A percentile compares a stretch with the other conserved stretches of the same genome.
phyloP scores from a whole-genome alignment of 306 rosid species.

The Acacia confusa region DNA sequence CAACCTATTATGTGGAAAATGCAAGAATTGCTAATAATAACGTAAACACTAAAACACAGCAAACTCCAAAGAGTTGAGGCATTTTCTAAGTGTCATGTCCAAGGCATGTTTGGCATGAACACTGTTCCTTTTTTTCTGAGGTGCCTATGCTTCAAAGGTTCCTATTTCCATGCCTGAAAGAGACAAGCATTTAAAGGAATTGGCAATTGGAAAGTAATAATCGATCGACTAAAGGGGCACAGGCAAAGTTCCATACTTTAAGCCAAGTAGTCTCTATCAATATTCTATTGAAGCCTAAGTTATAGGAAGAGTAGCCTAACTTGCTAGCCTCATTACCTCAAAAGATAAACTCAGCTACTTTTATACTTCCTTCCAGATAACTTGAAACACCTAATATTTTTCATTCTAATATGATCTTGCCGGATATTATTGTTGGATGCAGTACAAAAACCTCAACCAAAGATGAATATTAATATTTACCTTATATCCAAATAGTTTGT shows the following conservation, averaged over 20 bases:
- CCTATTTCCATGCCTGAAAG: not conserved
- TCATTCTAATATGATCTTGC: not conserved
- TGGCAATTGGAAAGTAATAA: not conserved
- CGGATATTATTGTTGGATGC: conserved; percentile 21
- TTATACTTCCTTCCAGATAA: conserved; percentile 15
- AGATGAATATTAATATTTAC: conserved; percentile 40
- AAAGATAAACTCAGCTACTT: conserved; percentile 6
- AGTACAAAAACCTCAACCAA: conserved; percentile 14
- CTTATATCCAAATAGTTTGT: conserved; percentile 88
- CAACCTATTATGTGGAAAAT: conserved; percentile 1
- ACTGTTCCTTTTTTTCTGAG: not conserved
- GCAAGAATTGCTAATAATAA: not conserved
- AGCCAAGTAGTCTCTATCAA: no score
- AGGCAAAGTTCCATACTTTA: not conserved
- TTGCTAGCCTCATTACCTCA: not conserved
- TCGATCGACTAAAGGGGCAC: not conserved
- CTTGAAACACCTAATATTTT: conserved; percentile 3
- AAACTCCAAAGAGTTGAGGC: not conserved
- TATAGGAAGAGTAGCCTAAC: not conserved
- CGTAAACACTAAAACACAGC: not conserved
- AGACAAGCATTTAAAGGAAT: not conserved
- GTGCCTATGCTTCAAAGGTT: not conserved
- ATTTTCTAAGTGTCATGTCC: not conserved
- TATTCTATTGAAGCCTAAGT: not conserved
- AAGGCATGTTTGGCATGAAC: not conserved